Evolutionary conservation across 768 basidiomycete species (phyloP).

Genomic region (Gymnopilus dilepis): DNA sequence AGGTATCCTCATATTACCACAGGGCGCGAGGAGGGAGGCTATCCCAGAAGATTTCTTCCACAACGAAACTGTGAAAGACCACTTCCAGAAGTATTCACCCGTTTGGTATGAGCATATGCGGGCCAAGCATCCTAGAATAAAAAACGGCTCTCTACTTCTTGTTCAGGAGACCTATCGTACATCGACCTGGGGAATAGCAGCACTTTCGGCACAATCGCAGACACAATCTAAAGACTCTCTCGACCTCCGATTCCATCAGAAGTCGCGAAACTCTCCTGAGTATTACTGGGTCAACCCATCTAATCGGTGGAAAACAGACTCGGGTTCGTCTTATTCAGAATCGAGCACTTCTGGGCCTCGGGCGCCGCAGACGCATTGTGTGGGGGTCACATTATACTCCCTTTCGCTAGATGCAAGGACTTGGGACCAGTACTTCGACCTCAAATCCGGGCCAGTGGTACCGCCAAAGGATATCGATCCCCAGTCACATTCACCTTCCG

Average conservation of each 20-base stretch:
- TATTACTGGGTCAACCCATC: slow-evolving; percentile 3
- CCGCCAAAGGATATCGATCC: neutral
- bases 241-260: neutral
- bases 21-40: neutral
- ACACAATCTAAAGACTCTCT: neutral
- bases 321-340: slow-evolving; percentile 2
- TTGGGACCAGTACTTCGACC: slow-evolving; percentile 1
- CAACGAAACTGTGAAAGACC: neutral
- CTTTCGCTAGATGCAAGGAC: slow-evolving; percentile 6
- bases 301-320: neutral
- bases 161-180: slow-evolving; percentile 3
- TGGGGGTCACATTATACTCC: slow-evolving; percentile 4
- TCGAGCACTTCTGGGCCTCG: neutral
- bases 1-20: slow-evolving; percentile 11
- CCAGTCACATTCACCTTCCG: neutral
- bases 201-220: slow-evolving; percentile 5
- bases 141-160: slow-evolving; percentile 12
- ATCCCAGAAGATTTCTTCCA: slow-evolving; percentile 1
- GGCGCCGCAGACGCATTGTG: slow-evolving; percentile 3
- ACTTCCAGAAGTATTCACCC: slow-evolving; percentile 7
- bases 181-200: slow-evolving; percentile 13
- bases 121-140: neutral
- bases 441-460: neutral
- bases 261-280: neutral
- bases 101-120: slow-evolving; percentile 14